Base-by-base conservation (phyloP, 2,329 filamentous ascomycete species). In the Aureobasidium namibiae region DNA sequence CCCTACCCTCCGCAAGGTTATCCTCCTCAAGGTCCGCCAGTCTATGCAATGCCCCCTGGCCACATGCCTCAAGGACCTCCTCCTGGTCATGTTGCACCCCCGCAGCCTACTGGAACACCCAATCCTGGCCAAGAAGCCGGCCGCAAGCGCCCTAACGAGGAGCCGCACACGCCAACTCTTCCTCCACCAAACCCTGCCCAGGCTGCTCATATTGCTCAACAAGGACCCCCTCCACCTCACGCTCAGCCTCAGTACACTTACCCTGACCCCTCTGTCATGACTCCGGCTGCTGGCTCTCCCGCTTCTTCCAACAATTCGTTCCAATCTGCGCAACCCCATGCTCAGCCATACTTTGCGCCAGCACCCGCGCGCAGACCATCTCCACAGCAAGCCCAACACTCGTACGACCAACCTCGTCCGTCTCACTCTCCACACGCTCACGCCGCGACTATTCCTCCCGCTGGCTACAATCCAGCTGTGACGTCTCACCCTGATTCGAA, bases 91-190 rank as follows among this genome's bases (percentile, higher is more conserved):
- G 23, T 44, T 2, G 39, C 48, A 13, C 46, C 57, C 36, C 59
- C 60, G 13, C 61, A 59, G 31, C 41, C 42, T 13, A 50, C 60
- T 49, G 36, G 57, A 54, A 59, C 57, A 41, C 38, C 67, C 59
- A 11, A 67, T 65, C 29, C 63, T 44, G 65, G 63, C 23, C 60
- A 57, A 23, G 63, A 68, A 61, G 65, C 72, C 62, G 70, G 74
- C 65, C 73, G 72, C 67, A 80, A 79, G 72, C 76, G 77, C 63
- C 68, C 72, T 29, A 73, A 72, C 60, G 72, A 76, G 42, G 76
- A 79, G 70, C 77, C 77, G 66, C 76, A 79, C 64, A 78, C 76
- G 60, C 76, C 77, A 29, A 79, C 76, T 46, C 69, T 78, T 62
- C 75, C 77, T 53, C 77, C 77, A 60, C 76, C 76, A 59, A 75